Conservation (phyloP, 371 early-diverging fungal genomes). For the Mortierella sp. region DNA sequence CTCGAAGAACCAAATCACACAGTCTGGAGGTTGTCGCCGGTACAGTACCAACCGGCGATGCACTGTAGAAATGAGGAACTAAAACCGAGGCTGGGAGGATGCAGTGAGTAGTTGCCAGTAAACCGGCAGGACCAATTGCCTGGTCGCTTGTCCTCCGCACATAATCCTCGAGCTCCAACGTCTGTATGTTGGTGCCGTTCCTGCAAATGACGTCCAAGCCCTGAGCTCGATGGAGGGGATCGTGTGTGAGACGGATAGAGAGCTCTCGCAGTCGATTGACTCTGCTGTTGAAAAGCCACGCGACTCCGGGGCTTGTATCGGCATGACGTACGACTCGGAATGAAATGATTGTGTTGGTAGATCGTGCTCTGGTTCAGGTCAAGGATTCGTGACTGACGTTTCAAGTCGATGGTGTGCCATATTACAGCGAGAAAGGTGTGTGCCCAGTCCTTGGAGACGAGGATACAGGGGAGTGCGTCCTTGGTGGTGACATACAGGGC, state of each 20-base stretch:
- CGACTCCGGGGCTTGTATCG: neutral
- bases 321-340: neutral
- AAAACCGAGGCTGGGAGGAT: too few relatives aligned
- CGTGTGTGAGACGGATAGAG: neutral
- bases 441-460: constrained; percentile 15
- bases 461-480: constrained; percentile 14
- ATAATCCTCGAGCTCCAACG: neutral
- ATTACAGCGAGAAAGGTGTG: neutral
- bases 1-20: neutral
- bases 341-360: neutral
- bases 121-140: too few relatives aligned
- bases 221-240: neutral
- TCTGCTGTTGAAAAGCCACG: neutral
- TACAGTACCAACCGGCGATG: neutral
- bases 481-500: constrained; percentile 10
- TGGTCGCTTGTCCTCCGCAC: too few relatives aligned
- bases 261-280: neutral
- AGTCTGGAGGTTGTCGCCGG: too few relatives aligned
- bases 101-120: too few relatives aligned
- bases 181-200: neutral
- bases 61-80: too few relatives aligned
- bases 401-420: constrained; percentile 25
- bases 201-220: neutral
- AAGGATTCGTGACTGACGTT: too few relatives aligned
- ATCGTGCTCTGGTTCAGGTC: neutral